Evolutionary conservation across 139 green algal species (phyloP).

Genomic region (Volvox africanus): DNA sequence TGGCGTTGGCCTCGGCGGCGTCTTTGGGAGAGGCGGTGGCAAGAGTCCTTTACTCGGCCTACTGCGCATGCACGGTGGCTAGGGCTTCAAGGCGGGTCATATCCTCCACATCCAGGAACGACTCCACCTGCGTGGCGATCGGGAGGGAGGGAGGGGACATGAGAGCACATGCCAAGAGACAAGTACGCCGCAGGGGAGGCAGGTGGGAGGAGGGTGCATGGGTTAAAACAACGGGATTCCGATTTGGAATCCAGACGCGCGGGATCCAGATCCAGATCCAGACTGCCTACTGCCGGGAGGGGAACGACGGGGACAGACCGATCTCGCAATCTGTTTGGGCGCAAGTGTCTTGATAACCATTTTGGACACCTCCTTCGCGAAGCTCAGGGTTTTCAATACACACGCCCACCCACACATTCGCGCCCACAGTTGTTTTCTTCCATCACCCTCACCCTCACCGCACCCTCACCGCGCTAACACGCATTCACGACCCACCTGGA

Average conservation of each 20-base stretch:
- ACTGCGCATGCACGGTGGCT: constrained; percentile 17
- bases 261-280: no score
- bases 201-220: no score
- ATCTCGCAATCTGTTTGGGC: background rate
- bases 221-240: no score
- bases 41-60: background rate
- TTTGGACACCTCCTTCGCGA: background rate
- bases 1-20: no score
- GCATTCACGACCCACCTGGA: constrained; percentile 44
- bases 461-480: background rate
- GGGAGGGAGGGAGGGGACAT: background rate
- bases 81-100: constrained; percentile 56
- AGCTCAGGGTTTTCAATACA: background rate
- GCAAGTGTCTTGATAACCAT: background rate
- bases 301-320: background rate
- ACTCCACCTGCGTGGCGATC: constrained; percentile 56
- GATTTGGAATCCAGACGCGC: no score
- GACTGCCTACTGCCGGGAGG: no score
- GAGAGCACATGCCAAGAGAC: no score
- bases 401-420: background rate
- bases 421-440: no score
- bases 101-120: constrained; percentile 67
- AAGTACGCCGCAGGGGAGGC: no score
- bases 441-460: background rate
- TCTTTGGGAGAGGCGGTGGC: no score